Evolutionary conservation across 2,329 filamentous ascomycete species (phyloP).

Genomic region (Venturia carpophila): DNA sequence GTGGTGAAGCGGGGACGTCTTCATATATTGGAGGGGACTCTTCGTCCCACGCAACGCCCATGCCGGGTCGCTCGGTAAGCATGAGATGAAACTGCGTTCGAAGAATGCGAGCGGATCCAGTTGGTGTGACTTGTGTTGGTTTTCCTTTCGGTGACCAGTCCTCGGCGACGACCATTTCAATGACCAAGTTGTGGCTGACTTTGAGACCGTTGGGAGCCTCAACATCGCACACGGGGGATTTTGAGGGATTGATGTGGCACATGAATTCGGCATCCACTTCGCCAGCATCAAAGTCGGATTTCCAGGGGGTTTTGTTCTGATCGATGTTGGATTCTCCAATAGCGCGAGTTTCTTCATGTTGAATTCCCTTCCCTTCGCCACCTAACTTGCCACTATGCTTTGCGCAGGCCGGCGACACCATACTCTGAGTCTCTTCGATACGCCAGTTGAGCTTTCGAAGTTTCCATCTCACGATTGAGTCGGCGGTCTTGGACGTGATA

Average conservation of each 20-base stretch:
- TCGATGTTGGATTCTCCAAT: constrained; percentile 78
- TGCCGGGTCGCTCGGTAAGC: constrained; percentile 73
- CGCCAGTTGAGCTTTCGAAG: constrained; percentile 89
- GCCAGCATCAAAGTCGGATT: constrained; percentile 62
- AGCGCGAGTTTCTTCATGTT: constrained; percentile 66
- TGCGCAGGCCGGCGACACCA: constrained; percentile 68
- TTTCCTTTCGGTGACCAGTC: constrained; percentile 68
- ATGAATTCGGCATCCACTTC: constrained; percentile 75
- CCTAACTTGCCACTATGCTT: constrained; percentile 63
- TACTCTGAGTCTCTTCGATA: constrained; percentile 79
- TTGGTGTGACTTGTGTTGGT: constrained; percentile 70
- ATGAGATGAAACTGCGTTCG: constrained; percentile 82
- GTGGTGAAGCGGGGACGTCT: constrained; percentile 82
- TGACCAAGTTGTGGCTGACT: constrained; percentile 74
- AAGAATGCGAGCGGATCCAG: constrained; percentile 81
- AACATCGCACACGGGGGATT: constrained; percentile 68
- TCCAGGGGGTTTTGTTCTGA: constrained; percentile 81
- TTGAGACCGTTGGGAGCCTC: constrained; percentile 66
- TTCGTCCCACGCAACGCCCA: constrained; percentile 95
- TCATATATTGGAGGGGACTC: constrained; percentile 91
- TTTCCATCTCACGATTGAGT: constrained; percentile 62
- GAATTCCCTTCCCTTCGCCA: constrained; percentile 59
- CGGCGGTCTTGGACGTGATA: constrained; percentile 61
- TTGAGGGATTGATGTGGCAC: constrained; percentile 51
- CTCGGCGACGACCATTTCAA: constrained; percentile 91